phyloP scores from a whole-genome alignment of 108 stramenopile species.

The Epithemia pelagica region DNA sequence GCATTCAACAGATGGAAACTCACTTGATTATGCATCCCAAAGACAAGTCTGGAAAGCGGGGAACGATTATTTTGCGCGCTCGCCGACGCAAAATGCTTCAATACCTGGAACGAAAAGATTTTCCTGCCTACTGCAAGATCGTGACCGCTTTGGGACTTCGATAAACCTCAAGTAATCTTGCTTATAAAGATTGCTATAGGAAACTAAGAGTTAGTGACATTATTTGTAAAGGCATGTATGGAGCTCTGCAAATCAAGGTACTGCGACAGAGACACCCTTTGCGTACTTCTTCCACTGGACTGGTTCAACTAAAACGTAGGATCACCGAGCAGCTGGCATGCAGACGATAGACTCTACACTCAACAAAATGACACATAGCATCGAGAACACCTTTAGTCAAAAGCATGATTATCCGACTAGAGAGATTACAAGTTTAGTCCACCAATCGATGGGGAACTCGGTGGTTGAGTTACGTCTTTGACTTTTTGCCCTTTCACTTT shows the following conservation, averaged over 20 bases:
- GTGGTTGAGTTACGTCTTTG: background rate
- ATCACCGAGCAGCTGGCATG: too few relatives aligned
- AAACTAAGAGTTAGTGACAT: too few relatives aligned
- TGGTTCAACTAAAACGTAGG: too few relatives aligned
- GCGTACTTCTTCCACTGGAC: background rate
- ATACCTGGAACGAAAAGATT: slow-evolving; percentile 88
- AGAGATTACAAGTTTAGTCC: slow-evolving; percentile 2
- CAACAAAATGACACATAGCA: too few relatives aligned
- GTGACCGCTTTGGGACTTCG: slow-evolving; percentile 76
- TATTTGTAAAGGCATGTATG: too few relatives aligned
- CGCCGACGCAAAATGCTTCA: slow-evolving; percentile 84
- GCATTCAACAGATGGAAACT: slow-evolving; percentile 85
- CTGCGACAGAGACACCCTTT: background rate
- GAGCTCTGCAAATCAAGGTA: too few relatives aligned
- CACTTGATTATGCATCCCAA: slow-evolving; percentile 75
- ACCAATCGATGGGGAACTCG: slow-evolving; percentile 5
- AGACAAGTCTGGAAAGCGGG: slow-evolving; percentile 78
- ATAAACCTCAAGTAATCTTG: too few relatives aligned
- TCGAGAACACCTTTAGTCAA: too few relatives aligned
- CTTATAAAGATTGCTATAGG: too few relatives aligned
- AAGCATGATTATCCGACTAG: too few relatives aligned
- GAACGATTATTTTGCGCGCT: slow-evolving; percentile 72
- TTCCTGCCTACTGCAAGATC: slow-evolving; percentile 72
- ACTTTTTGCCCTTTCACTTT: slow-evolving; percentile 68
- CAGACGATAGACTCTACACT: too few relatives aligned